Conservation (phyloP, 768 basidiomycete species). For the Suillus occidentalis region DNA sequence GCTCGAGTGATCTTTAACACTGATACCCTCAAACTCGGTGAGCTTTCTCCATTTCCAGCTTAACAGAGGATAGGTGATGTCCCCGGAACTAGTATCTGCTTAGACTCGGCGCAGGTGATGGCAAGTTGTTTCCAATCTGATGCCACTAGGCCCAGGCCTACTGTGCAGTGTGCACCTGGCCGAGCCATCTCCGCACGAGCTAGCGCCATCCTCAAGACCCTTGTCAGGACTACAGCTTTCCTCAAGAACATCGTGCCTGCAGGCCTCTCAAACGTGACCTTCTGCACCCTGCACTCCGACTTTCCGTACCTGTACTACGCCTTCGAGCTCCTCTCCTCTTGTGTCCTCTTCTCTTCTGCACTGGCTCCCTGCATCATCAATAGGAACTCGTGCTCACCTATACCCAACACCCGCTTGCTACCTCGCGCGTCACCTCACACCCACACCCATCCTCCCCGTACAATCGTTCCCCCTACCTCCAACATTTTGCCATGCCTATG, state of each 20-base stretch:
- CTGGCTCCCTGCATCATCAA: background rate
- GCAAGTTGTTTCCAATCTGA: background rate
- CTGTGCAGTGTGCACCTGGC: background rate
- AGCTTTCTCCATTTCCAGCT: background rate
- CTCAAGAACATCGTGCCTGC: background rate
- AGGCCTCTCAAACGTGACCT: background rate
- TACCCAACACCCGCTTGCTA: background rate
- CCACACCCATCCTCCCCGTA: too few relatives aligned
- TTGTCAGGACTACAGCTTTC: too few relatives aligned
- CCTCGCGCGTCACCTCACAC: background rate
- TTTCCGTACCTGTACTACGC: background rate
- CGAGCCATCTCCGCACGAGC: background rate
- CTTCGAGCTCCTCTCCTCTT: background rate
- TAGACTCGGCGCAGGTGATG: background rate
- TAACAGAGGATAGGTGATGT: background rate
- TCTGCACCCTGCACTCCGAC: background rate
- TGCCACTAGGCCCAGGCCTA: background rate
- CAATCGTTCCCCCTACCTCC: background rate
- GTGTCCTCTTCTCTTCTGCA: too few relatives aligned
- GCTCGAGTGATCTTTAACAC: background rate
- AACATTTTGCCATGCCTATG: background rate
- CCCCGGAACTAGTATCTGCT: background rate
- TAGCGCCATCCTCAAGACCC: too few relatives aligned
- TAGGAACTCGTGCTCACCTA: background rate
- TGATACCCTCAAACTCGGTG: background rate